These are phyloP conservation scores for Oryza coarctata DNA, from an alignment of 176 grass and related monocot species.

Conservation along the genomic window DNA sequence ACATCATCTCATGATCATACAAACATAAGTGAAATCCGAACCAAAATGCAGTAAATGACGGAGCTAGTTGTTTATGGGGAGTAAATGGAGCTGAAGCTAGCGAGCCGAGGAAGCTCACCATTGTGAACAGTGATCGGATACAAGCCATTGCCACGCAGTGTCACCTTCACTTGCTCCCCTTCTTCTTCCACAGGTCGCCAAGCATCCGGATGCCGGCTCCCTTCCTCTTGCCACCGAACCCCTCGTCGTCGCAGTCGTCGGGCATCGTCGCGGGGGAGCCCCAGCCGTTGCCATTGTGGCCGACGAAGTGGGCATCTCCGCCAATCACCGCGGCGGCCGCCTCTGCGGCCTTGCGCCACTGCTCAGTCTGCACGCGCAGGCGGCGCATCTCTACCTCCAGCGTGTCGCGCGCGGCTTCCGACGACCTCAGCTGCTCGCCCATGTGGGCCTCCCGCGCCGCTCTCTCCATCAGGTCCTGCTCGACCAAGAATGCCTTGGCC, in stretches of 20 bases:
- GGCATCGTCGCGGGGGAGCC: conserved; percentile 46
- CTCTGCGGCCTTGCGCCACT: conserved; percentile 94
- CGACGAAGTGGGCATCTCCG: conserved; percentile 46
- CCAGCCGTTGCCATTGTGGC: conserved; percentile 53
- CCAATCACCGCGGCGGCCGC: conserved; percentile 68
- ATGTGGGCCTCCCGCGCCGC: conserved; percentile 39
- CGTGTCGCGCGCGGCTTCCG: conserved; percentile 54
- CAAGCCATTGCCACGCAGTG: not conserved
- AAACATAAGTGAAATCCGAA: conserved; percentile 36
- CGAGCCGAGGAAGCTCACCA: conserved; percentile 33
- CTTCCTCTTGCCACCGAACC: conserved; percentile 54
- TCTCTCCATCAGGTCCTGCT: conserved; percentile 42
- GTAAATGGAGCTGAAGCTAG: not conserved
- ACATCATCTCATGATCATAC: conserved; percentile 40
- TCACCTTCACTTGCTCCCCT: conserved; percentile 47
- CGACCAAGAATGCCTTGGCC: conserved; percentile 35
- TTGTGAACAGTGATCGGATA: not conserved
- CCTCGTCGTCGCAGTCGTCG: conserved; percentile 61
- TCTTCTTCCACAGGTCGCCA: conserved; percentile 97
- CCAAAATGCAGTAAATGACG: conserved; percentile 44
- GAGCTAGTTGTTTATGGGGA: conserved; percentile 18
- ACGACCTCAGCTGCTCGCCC: conserved; percentile 52
- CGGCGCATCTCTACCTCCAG: conserved; percentile 74
- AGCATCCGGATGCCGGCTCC: conserved; percentile 82
- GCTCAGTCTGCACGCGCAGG: conserved; percentile 84